Base-by-base conservation (phyloP, 2,329 filamentous ascomycete species). In the Septoria linicola region DNA sequence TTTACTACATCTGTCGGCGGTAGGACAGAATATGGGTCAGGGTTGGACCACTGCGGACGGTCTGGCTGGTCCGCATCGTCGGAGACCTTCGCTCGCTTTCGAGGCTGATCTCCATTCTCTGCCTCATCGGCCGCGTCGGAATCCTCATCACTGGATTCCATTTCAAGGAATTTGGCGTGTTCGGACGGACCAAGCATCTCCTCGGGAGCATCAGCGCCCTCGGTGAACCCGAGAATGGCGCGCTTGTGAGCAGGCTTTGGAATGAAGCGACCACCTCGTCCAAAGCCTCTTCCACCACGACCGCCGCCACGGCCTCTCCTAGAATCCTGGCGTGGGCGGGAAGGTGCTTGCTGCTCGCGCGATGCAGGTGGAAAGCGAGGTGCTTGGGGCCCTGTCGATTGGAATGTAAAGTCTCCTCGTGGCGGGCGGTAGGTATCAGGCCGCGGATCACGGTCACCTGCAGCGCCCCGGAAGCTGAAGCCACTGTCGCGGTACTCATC, bases 21-120 rank as follows among this genome's bases (percentile, higher is more conserved):
- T 8, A 96, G 76, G 2, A 83, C 87, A 4, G 89, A 95, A 70
- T 97, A 96, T 0, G 91, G 90, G 67, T 97, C 92, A 3, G 92
- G 91, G 62, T 97, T 97, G 3, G 90, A 96, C 92, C 92, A 97
- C 68, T 87, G 90, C 2, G 90, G 89, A 4, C 68, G 66, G 5
- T 66, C 65, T 35, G 71, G 55, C 16, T 47, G 54, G 10, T 51
- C 66, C 16, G 65, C 67, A 36, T 70, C 59, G 13, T 40, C 50
- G 17, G 53, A 65, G 30, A 49, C 54, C 45, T 64, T 68, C 27
- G 53, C 53, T 21, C 68, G 65, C 55, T 69, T 70, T 20, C 60
- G 58, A 11, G 64, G 58, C 8, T 51, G 57, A 8, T 62, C 62
- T 3, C 60, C 58, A 16, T 64, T 57, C 16, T 52, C 60, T 23